These are phyloP conservation scores for Piper longum DNA, from an alignment of 164 flowering plant species.

Conservation along the genomic window DNA sequence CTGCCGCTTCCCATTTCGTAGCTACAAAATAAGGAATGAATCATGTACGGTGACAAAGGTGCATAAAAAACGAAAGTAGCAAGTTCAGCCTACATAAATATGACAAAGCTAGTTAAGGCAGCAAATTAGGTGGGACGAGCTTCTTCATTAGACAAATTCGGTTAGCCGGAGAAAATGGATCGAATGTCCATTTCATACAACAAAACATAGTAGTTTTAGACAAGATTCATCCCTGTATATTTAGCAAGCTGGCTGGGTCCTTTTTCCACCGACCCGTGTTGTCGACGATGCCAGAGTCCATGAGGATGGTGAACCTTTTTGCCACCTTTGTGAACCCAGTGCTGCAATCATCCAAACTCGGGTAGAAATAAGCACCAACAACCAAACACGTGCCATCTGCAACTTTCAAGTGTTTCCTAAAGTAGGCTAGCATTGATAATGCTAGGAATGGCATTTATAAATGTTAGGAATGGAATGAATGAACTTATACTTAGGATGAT, in stretches of 20 bases:
- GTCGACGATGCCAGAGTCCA: slow-evolving; percentile 39
- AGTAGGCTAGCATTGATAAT: no score
- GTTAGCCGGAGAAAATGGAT: slow-evolving; percentile 6
- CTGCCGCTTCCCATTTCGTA: no score
- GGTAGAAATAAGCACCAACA: background rate
- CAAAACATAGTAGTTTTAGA: slow-evolving; percentile 11
- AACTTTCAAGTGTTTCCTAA: no score
- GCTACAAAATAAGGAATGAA: no score
- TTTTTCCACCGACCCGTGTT: slow-evolving; percentile 28
- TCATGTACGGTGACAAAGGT: background rate
- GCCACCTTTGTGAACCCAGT: slow-evolving; percentile 57
- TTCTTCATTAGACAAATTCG: background rate
- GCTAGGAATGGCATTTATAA: no score
- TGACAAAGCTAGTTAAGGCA: background rate
- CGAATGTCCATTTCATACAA: slow-evolving; percentile 4
- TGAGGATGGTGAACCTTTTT: slow-evolving; percentile 48
- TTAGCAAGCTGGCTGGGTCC: slow-evolving; percentile 9
- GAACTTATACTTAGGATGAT: no score
- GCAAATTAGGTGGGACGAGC: background rate
- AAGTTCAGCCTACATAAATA: background rate
- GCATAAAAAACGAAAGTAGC: background rate
- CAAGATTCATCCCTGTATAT: slow-evolving; percentile 34
- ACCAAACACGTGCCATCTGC: background rate
- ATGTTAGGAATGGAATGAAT: no score
- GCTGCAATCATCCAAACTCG: slow-evolving; percentile 11